Base-by-base conservation (phyloP, 805 yeast genomes). In the Wickerhamiella domercqiae region DNA sequence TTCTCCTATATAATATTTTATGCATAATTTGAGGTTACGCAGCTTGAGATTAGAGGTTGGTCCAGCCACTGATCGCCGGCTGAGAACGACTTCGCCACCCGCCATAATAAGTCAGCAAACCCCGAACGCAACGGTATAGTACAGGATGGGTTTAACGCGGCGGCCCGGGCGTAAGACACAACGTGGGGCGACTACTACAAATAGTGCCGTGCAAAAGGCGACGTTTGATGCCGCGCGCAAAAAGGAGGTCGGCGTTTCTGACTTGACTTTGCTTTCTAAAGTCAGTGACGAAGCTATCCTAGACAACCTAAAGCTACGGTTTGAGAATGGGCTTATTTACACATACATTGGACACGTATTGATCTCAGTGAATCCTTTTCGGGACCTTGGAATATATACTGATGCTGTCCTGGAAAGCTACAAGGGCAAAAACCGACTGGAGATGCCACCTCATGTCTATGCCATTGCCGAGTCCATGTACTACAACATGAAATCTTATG, bases 201-300 rank as follows among this genome's bases (percentile, higher is more conserved):
- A 48, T n/a, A 74, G 70, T 17, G 75, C 62, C 29, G 75, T 80
- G 39, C 74, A 80, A 54, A 87, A 87, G 64, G 96, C 96, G 11
- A 78, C 83, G 35, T 90, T 84, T 55, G 97, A 90, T 49, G 60
- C 78, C 24, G 63, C 74, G 38, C 84, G 84, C 62, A 82, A 82
- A 68, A 82, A 84, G 57, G 97, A 90, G 59, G 97, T 90, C n/a
- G 99, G 99, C 37, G 96, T 90, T 6, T 78, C 93, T 31, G 99
- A 90, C 59, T 66, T 90, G 52, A 90, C 99, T 1, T 62, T 90
- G 37, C 66, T 90, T 43, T 77, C 93, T 20, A 79, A 78, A 43
- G 87, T 90, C 51, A 69, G 90, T 32, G 96, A 90, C 56, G 93
- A 83, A 41, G 69, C 94, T 30, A 90, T 90, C 63, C 83, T 84